A percentile compares a stretch with the other conserved stretches of the same genome.
Conservation (phyloP, 1,139 yeast species). For the Pichia sp. region DNA sequence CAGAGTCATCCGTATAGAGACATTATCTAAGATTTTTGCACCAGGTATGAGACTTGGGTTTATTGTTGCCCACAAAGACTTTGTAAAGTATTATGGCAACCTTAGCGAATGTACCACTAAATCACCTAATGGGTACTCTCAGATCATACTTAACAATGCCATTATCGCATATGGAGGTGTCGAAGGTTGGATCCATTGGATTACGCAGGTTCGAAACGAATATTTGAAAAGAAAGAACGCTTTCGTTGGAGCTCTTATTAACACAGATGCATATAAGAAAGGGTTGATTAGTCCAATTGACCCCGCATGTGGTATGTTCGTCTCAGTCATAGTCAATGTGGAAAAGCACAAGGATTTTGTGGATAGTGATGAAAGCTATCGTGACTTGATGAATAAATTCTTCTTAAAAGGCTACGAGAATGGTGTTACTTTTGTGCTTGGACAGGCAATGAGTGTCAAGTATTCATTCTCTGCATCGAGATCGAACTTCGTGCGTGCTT, state of each 20-base stretch:
- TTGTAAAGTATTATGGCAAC: conserved; percentile 36
- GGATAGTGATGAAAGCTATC: conserved; percentile 8
- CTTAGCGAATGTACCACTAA: conserved; percentile 35
- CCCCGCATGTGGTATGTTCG: conserved; percentile 80
- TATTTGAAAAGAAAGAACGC: conserved; percentile 52
- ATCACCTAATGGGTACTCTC: conserved; percentile 42
- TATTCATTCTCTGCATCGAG: background rate
- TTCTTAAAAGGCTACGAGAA: background rate
- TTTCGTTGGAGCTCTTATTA: conserved; percentile 31
- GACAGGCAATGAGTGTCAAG: background rate
- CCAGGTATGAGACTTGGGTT: conserved; percentile 87
- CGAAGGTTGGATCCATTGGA: conserved; percentile 65
- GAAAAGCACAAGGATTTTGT: conserved; percentile 24
- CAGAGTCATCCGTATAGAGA: conserved; percentile 75
- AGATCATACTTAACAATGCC: conserved; percentile 34
- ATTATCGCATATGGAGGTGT: conserved; percentile 36
- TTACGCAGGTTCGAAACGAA: conserved; percentile 49
- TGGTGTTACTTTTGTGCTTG: background rate
- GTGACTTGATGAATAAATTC: conserved; percentile 17
- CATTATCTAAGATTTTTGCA: conserved; percentile 78
- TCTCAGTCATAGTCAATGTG: conserved; percentile 47
- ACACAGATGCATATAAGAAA: conserved; percentile 30
- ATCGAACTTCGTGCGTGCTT: background rate
- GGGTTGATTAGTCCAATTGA: conserved; percentile 42
- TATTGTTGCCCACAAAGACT: conserved; percentile 59